Conservation (phyloP, 768 basidiomycete species). For the Daedaleopsis nitida region DNA sequence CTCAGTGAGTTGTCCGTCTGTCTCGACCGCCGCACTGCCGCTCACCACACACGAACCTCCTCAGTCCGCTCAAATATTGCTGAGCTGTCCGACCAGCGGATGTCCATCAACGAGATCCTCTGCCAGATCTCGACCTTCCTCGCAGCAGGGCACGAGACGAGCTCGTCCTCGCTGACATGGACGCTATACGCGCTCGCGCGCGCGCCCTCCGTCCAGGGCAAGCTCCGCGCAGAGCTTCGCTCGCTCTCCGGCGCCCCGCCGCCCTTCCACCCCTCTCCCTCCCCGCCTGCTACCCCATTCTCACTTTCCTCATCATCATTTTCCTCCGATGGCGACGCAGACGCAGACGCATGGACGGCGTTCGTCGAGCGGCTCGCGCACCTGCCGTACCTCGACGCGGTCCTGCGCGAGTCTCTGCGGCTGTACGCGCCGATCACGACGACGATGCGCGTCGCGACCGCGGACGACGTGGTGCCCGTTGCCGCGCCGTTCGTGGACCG, state of each 20-base stretch:
- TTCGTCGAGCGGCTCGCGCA: constrained; percentile 24
- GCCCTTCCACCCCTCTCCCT: not conserved
- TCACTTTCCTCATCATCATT: not conserved
- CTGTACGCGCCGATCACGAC: constrained; percentile 58
- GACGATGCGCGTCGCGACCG: constrained; percentile 54
- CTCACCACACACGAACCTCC: not conserved
- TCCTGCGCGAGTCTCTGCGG: constrained; percentile 59
- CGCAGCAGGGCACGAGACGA: constrained; percentile 67
- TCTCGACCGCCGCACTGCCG: not conserved
- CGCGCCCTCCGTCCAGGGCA: constrained; percentile 45
- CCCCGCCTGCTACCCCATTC: not conserved
- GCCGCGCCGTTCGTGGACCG: constrained; percentile 31
- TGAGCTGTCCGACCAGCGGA: constrained; percentile 43
- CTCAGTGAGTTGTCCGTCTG: constrained; percentile 19
- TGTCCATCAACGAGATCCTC: constrained; percentile 58
- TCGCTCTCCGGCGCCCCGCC: constrained; percentile 5
- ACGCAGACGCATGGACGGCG: not conserved
- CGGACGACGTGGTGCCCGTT: constrained; percentile 56
- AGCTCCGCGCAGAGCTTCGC: constrained; percentile 48
- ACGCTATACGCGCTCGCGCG: constrained; percentile 58
- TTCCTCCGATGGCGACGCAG: not conserved
- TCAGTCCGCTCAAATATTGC: constrained; percentile 64
- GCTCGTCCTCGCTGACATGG: constrained; percentile 61
- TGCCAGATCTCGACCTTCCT: constrained; percentile 69
- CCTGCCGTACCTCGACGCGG: constrained; percentile 60